These are phyloP conservation scores for Cyberlindnera euphorbiiphila DNA, from an alignment of 805 yeast species.

Conservation along the genomic window DNA sequence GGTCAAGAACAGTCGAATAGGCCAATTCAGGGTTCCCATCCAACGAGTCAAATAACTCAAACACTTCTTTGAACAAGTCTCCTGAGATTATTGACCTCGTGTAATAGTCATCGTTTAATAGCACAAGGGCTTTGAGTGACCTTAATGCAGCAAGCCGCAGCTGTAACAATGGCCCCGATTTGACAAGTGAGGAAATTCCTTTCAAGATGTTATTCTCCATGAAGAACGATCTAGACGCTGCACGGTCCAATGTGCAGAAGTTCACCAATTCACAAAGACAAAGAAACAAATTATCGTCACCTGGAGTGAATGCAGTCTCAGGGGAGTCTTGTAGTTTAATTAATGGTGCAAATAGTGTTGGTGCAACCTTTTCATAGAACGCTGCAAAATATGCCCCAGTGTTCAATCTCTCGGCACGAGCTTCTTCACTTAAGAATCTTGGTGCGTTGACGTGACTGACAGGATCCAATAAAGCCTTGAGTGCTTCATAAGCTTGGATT, in stretches of 20 bases:
- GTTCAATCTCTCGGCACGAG: slow-evolving; percentile 26
- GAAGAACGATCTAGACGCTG: slow-evolving; percentile 58
- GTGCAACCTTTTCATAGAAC: slow-evolving; percentile 63
- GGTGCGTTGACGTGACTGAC: slow-evolving; percentile 18
- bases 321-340: slow-evolving; percentile 21
- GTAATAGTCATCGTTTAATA: slow-evolving; percentile 60
- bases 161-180: slow-evolving; percentile 37
- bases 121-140: slow-evolving; percentile 59
- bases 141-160: slow-evolving; percentile 65
- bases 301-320: not conserved
- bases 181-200: slow-evolving; percentile 51
- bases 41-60: slow-evolving; percentile 46
- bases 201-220: slow-evolving; percentile 53
- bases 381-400: slow-evolving; percentile 47
- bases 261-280: slow-evolving; percentile 67
- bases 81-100: slow-evolving; percentile 52
- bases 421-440: slow-evolving; percentile 23
- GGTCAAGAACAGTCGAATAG: slow-evolving; percentile 71
- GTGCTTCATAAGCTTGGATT: slow-evolving; percentile 80
- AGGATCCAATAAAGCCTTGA: slow-evolving; percentile 65
- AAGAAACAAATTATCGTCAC: slow-evolving; percentile 44
- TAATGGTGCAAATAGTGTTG: slow-evolving; percentile 47
- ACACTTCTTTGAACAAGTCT: slow-evolving; percentile 46
- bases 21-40: slow-evolving; percentile 55
- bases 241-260: slow-evolving; percentile 56